Evolutionary conservation across 495 filamentous ascomycete species (phyloP).

Genomic region (Penicillium ucsense): DNA sequence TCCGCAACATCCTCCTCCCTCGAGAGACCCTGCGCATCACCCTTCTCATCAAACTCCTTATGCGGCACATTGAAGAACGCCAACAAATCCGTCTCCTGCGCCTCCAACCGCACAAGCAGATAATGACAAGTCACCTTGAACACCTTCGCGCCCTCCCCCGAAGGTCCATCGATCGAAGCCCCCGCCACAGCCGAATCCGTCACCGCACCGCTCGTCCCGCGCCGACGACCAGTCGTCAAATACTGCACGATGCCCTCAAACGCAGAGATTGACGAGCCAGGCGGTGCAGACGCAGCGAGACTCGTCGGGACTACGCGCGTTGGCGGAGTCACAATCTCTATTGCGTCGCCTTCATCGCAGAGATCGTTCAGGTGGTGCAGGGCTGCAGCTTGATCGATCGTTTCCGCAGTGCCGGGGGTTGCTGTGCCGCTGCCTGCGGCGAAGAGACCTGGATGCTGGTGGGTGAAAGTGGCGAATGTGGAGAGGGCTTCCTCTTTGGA

Average conservation of each 20-base stretch:
- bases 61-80: conserved; percentile 87
- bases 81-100: conserved; percentile 73
- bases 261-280: conserved; percentile 6
- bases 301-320: conserved; percentile 19
- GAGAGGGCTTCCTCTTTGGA: conserved; percentile 23
- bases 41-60: conserved; percentile 48
- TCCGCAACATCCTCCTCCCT: conserved; percentile 53
- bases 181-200: conserved; percentile 8
- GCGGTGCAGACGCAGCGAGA: conserved; percentile 15
- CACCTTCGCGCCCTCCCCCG: conserved; percentile 1
- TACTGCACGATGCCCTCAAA: conserved; percentile 26
- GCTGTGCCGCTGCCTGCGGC: conserved; percentile 18
- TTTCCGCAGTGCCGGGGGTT: conserved; percentile 13
- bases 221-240: conserved; percentile 13
- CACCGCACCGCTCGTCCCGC: conserved; percentile 2
- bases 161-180: conserved; percentile 7
- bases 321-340: conserved; percentile 44
- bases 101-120: conserved; percentile 59
- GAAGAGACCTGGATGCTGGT: conserved; percentile 10
- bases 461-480: conserved; percentile 15
- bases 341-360: conserved; percentile 46
- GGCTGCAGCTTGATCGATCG: conserved; percentile 56
- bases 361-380: conserved; percentile 71
- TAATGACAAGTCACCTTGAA: conserved; percentile 25
- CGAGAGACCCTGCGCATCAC: conserved; percentile 29